These are phyloP conservation scores for Suhomyces canberraensis DNA, from an alignment of 805 yeast species.

Conservation along the genomic window DNA sequence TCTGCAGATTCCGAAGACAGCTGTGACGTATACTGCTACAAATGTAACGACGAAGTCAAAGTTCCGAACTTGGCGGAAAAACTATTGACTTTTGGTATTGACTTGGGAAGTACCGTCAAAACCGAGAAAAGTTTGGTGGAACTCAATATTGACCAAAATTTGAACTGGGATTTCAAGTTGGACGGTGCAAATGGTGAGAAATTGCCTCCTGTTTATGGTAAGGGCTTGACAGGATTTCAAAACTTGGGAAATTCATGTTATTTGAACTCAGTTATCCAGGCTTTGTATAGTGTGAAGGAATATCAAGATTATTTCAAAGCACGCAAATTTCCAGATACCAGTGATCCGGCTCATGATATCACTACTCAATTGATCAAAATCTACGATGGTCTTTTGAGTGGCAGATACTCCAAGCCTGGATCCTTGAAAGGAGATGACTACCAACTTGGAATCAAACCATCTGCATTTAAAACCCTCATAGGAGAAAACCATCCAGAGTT, in stretches of 20 bases:
- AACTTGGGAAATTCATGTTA: conserved; percentile 95
- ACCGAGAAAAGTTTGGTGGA: conserved; percentile 89
- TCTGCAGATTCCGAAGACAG: conserved; percentile 55
- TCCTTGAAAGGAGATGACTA: conserved; percentile 43
- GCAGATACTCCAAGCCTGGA: conserved; percentile 66
- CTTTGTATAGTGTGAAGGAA: conserved; percentile 48
- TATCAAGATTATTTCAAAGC: conserved; percentile 40
- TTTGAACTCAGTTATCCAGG: conserved; percentile 75
- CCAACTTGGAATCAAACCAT: conserved; percentile 76
- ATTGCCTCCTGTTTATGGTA: conserved; percentile 66
- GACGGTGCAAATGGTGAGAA: conserved; percentile 66
- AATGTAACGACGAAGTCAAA: conserved; percentile 83
- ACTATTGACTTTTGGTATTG: conserved; percentile 64
- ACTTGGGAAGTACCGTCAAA: conserved; percentile 50
- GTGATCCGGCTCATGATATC: conserved; percentile 61
- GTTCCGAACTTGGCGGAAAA: conserved; percentile 55
- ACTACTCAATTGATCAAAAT: conserved; percentile 75
- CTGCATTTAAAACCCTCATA: conserved; percentile 68
- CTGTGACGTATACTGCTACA: conserved; percentile 86
- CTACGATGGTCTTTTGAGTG: conserved; percentile 74
- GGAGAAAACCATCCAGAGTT: conserved; percentile 83
- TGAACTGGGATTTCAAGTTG: conserved; percentile 90
- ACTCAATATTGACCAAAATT: conserved; percentile 85
- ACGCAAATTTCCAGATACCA: conserved; percentile 25
- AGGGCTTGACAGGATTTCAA: conserved; percentile 76